Conservation (phyloP, 129 eudicot genomes). For the Gnaphalium uliginosum region DNA sequence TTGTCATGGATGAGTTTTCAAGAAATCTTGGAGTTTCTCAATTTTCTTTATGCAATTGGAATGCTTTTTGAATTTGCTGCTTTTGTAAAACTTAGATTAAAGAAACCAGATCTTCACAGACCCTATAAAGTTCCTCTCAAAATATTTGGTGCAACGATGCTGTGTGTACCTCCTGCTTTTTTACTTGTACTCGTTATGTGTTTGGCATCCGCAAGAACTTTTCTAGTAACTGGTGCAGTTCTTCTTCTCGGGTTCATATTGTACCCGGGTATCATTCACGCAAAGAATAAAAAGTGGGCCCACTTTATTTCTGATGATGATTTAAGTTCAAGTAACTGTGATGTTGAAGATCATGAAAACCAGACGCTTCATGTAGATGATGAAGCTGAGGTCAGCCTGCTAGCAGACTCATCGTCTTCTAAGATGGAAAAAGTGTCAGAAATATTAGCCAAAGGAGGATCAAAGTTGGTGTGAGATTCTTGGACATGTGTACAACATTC, state of each 20-base stretch:
- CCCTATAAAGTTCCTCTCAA: slow-evolving; percentile 79
- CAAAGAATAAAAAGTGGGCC: slow-evolving; percentile 18
- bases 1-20: slow-evolving; percentile 94
- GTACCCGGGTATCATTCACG: slow-evolving; percentile 7
- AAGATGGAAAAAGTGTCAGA: slow-evolving; percentile 19
- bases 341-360: slow-evolving; percentile 48
- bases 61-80: slow-evolving; percentile 94
- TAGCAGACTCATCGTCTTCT: slow-evolving; percentile 42
- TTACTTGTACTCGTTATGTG: not conserved
- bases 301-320: not conserved
- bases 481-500: not conserved
- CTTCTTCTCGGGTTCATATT: not conserved
- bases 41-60: slow-evolving; percentile 77
- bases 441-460: slow-evolving; percentile 25
- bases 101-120: slow-evolving; percentile 78
- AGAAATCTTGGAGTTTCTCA: slow-evolving; percentile 83
- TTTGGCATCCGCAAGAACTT: not conserved
- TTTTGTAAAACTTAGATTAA: slow-evolving; percentile 65
- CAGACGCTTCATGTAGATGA: slow-evolving; percentile 19
- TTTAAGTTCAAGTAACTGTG: slow-evolving; percentile 26
- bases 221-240: not conserved
- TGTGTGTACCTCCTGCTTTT: not conserved
- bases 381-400: slow-evolving; percentile 59
- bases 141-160: slow-evolving; percentile 65
- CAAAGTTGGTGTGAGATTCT: not conserved